Evolutionary conservation across 1,139 yeast species (phyloP).

Genomic region (Geotrichum cucujoidarum): DNA sequence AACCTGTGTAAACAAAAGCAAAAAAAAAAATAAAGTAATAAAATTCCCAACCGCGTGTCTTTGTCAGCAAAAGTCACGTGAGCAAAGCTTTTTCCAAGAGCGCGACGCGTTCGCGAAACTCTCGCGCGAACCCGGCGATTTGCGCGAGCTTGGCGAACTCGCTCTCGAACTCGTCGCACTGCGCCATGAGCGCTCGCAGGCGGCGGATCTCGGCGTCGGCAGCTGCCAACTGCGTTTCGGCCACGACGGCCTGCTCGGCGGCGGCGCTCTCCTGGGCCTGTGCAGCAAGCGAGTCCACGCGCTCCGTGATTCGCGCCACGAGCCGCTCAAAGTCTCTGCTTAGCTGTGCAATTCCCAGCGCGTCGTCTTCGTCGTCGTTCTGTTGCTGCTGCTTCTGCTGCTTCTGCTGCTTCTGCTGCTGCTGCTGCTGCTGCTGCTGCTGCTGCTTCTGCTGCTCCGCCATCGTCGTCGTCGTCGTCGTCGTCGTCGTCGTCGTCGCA

Average conservation of each 20-base stretch:
- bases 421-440: too few species aligned
- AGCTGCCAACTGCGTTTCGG: constrained; percentile 23
- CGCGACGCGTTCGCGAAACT: constrained; percentile 38
- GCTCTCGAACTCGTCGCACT: constrained; percentile 54
- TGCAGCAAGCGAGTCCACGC: constrained; percentile 27
- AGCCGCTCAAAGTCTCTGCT: constrained; percentile 15
- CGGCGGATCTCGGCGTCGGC: constrained; percentile 44
- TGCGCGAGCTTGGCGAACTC: constrained; percentile 69
- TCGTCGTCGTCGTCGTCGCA: too few species aligned
- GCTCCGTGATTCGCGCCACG: constrained; percentile 14
- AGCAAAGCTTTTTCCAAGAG: constrained; percentile 24
- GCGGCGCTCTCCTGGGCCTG: constrained; percentile 27
- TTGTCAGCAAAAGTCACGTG: background rate
- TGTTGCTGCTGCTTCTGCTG: too few species aligned
- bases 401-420: too few species aligned
- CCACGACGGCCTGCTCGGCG: constrained; percentile 23
- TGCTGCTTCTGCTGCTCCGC: too few species aligned
- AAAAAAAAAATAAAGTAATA: background rate
- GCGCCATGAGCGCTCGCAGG: constrained; percentile 42
- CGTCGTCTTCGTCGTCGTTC: too few species aligned
- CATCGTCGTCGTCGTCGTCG: too few species aligned
- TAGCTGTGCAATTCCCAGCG: constrained; percentile 15
- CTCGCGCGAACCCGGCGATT: constrained; percentile 46
- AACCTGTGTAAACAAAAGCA: background rate
- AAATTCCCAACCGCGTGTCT: background rate